Percentiles rank a stretch among this genome's conserved stretches.
Evolutionary conservation across 2,329 filamentous ascomycete genomes (phyloP).

Genomic region (Delphinella strobiligena): DNA sequence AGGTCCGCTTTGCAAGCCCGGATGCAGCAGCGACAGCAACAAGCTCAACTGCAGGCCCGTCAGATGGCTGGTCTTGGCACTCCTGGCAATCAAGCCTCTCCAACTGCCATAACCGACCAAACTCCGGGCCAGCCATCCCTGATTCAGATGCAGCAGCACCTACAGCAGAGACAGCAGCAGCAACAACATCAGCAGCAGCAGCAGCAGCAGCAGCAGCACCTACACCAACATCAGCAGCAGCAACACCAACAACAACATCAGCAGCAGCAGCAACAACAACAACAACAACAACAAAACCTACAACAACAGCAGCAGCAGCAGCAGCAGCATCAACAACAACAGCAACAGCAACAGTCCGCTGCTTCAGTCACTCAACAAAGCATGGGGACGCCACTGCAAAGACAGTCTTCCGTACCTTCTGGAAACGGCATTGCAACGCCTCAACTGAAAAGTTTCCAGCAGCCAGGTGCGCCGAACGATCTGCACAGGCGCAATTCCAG

Average conservation of each 20-base stretch:
- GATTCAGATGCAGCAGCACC: background rate
- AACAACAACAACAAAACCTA: background rate
- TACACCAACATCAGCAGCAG: constrained; percentile 19
- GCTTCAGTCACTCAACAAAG: constrained; percentile 14
- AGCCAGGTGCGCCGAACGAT: constrained; percentile 15
- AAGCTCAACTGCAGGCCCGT: constrained; percentile 1
- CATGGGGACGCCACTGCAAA: constrained; percentile 28
- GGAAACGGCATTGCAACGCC: constrained; percentile 25
- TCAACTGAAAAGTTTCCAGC: constrained; percentile 24
- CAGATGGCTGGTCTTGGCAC: background rate
- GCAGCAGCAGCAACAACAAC: background rate
- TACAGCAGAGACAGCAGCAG: no score
- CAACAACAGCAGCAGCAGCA: background rate
- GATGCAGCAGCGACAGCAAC: constrained; percentile 10
- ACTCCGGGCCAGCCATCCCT: background rate
- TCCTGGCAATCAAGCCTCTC: background rate
- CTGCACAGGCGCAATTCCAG: constrained; percentile 20
- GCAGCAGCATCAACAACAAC: constrained; percentile 2
- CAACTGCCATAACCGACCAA: background rate
- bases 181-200: background rate
- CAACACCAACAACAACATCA: constrained; percentile 4
- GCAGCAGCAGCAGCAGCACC: background rate
- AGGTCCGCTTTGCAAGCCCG: constrained; percentile 50
- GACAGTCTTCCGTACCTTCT: constrained; percentile 1
- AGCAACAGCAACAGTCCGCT: constrained; percentile 2